Conservation (phyloP, 495 filamentous ascomycete genomes). For the Cryomyces minteri region DNA sequence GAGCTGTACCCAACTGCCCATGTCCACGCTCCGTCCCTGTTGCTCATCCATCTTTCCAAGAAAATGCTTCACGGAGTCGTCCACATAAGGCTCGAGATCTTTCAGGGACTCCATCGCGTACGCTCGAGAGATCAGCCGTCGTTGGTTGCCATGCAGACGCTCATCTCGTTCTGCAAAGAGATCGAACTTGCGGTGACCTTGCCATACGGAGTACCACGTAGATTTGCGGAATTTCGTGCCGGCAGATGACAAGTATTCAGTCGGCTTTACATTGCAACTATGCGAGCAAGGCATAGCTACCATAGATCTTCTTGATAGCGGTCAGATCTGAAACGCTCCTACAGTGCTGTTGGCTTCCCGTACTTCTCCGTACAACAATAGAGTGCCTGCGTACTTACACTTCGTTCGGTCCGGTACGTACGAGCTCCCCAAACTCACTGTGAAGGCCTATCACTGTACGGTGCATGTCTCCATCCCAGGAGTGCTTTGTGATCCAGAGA, state of each 20-base stretch:
- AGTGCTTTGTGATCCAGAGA: slow-evolving; percentile 15
- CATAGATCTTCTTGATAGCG: slow-evolving; percentile 19
- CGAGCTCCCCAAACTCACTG: slow-evolving; percentile 9
- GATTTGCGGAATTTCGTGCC: slow-evolving; percentile 18
- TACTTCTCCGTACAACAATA: no score
- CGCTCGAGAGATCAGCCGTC: slow-evolving; percentile 12
- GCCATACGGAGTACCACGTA: slow-evolving; percentile 18
- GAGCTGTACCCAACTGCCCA: slow-evolving; percentile 18
- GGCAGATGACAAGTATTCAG: not conserved
- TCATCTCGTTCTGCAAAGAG: slow-evolving; percentile 19
- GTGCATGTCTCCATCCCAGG: slow-evolving; percentile 13
- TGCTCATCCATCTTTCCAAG: slow-evolving; percentile 8
- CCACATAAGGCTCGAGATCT: slow-evolving; percentile 15
- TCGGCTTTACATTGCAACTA: not conserved
- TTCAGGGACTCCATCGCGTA: slow-evolving; percentile 18
- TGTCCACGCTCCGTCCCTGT: slow-evolving; percentile 9
- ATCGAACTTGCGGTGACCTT: slow-evolving; percentile 19
- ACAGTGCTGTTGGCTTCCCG: not conserved
- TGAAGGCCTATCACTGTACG: slow-evolving; percentile 10
- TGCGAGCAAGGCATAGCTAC: not conserved
- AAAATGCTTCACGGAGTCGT: slow-evolving; percentile 14
- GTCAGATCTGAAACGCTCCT: slow-evolving; percentile 11
- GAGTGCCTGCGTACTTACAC: not conserved
- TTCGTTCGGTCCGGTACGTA: slow-evolving; percentile 15
- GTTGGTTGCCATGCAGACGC: slow-evolving; percentile 12